Conservation (phyloP, 148 eudicot species). For the Amaranthus palmeri region DNA sequence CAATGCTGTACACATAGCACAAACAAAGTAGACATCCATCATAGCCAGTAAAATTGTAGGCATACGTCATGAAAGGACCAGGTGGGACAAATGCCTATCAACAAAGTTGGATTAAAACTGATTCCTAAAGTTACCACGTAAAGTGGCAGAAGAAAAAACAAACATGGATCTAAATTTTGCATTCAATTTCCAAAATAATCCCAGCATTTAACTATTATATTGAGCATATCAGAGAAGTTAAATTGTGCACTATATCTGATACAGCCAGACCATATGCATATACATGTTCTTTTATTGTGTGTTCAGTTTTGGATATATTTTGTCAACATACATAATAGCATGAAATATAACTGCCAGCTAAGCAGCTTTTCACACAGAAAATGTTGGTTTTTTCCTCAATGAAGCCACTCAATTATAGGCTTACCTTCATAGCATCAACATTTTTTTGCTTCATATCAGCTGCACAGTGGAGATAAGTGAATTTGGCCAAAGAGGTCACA, state of each 20-base stretch:
- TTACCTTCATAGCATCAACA: constrained; percentile 94
- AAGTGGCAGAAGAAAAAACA: not conserved
- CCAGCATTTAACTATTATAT: not conserved
- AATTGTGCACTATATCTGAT: not conserved
- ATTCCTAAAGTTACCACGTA: not conserved
- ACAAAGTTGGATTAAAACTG: not conserved
- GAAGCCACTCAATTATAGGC: not conserved
- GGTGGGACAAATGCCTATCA: not conserved
- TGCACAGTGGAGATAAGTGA: constrained; percentile 88
- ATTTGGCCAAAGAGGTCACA: constrained; percentile 94
- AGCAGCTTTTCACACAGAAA: not conserved
- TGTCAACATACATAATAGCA: not conserved
- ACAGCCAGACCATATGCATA: not conserved
- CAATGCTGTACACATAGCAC: not conserved
- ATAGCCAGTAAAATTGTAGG: too few relatives aligned
- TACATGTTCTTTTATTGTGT: not conserved
- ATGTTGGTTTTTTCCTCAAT: not conserved
- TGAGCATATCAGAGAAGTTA: not conserved
- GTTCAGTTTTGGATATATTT: not conserved
- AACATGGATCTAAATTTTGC: not conserved
- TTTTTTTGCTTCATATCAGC: constrained; percentile 99
- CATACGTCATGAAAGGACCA: not conserved
- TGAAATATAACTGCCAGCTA: not conserved
- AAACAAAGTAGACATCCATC: not conserved
- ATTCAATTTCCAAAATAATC: not conserved